Evolutionary conservation across 2,329 filamentous ascomycete species (phyloP).

Genomic region (Zymoseptoria passerinii): DNA sequence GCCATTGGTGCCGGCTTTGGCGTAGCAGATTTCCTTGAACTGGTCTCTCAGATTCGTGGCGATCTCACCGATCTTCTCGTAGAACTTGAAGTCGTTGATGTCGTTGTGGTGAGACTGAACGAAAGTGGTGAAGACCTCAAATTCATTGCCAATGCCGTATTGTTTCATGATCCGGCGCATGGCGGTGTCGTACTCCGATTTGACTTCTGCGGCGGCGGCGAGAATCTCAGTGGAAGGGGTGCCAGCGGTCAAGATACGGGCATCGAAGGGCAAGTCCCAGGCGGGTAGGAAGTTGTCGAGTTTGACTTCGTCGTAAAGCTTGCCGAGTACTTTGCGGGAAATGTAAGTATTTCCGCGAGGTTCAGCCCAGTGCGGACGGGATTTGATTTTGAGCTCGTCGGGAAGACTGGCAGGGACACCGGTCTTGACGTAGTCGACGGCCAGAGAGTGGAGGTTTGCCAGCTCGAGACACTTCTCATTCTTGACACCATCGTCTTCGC

Average conservation of each 20-base stretch:
- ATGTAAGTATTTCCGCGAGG: constrained; percentile 47
- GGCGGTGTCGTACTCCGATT: constrained; percentile 66
- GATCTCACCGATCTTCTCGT: constrained; percentile 70
- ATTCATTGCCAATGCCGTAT: constrained; percentile 74
- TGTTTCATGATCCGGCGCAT: constrained; percentile 77
- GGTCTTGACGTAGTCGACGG: constrained; percentile 91
- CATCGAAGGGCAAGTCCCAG: constrained; percentile 67
- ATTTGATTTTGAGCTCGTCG: constrained; percentile 49
- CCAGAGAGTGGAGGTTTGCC: constrained; percentile 74
- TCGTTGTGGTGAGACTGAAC: constrained; percentile 65
- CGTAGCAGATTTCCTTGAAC: constrained; percentile 59
- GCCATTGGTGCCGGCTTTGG: constrained; percentile 46
- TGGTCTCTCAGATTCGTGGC: constrained; percentile 57
- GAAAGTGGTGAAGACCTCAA: constrained; percentile 86
- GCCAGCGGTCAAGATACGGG: constrained; percentile 60
- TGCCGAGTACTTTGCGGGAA: constrained; percentile 66
- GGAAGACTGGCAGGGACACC: constrained; percentile 67
- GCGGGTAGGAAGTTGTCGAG: constrained; percentile 61
- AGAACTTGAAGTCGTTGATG: constrained; percentile 72
- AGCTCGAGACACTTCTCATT: constrained; percentile 62
- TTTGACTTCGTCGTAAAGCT: constrained; percentile 71
- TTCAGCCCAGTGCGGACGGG: constrained; percentile 85
- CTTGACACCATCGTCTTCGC: constrained; percentile 53
- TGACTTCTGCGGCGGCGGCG: constrained; percentile 55
- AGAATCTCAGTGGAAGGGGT: constrained; percentile 49